Base-by-base conservation (phyloP, 768 basidiomycete genomes). In the Tylopilus intermedius region DNA sequence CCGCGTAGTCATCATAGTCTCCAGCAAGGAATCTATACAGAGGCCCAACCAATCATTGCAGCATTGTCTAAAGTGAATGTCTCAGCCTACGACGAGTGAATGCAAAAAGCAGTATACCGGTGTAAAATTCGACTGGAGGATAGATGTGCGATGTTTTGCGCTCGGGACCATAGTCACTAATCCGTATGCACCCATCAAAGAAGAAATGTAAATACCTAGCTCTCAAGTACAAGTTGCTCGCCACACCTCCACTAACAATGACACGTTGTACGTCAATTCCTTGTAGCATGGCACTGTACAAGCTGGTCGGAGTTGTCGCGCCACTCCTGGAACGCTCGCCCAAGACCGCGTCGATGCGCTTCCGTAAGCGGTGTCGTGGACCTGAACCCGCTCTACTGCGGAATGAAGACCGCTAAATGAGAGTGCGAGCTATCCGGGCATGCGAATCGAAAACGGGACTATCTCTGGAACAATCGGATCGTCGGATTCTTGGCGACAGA, bases 41-140 rank as follows among this genome's bases (percentile, higher is more conserved):
- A 85, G 4, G 94, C 88, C 89, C 88, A 95, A 2, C 81, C 95
- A 58, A 97, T 89, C 95, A 98, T 98, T 8, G 82, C 94, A 1
- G 95, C 95, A 67, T 97, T 98, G 62, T 97, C 95, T 94, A 58
- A 21, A 22, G 33, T 14, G 26, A 35, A 21, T 43, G 11, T 37
- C 24, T 24, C 21, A 40, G 47, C 35, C 48, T 26, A 38, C 5
- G 33, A 27, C 26, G 21, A n/a, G 18, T 8, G 2, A 22, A 49
- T 24, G 7, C 30, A 29, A 21, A 2, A 14, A 14, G 18, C 6
- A 37, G 2, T 74, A 49, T 52, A 88, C 91, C 91, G 63, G 92
- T 95, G 64, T 94, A 97, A 2, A 94, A 72, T 10, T 74, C 67
- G 0, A 79, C 74, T 0, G 92, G 91, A n/a, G 93, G 93, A 62